Evolutionary conservation across 176 grass and related monocot genomes (phyloP).

Genomic region (Aegilops bicornis): DNA sequence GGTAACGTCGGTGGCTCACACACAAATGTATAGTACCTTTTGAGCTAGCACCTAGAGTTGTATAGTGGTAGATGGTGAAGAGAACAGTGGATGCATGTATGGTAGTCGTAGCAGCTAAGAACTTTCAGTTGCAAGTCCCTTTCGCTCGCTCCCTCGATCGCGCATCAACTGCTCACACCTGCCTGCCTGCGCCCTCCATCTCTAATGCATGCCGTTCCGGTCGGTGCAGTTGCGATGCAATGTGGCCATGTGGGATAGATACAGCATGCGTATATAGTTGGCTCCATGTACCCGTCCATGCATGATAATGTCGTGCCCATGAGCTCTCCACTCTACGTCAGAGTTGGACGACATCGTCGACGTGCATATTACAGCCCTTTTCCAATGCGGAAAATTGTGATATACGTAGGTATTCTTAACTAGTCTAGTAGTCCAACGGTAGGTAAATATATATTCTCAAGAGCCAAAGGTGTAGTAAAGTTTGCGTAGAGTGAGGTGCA

Average conservation of each 20-base stretch:
- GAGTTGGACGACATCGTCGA: no score
- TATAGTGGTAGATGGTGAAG: background rate
- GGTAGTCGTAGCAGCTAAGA: no score
- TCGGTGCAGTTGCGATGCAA: background rate
- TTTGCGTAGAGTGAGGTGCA: background rate
- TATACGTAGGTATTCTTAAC: no score
- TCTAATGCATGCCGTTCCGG: background rate
- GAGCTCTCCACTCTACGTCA: background rate
- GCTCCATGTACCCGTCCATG: background rate
- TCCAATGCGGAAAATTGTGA: no score
- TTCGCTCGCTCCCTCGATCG: background rate
- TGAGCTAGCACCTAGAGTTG: background rate
- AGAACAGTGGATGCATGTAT: background rate
- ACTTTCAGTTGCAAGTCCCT: conserved; percentile 42
- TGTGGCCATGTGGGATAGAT: background rate
- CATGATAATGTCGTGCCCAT: background rate
- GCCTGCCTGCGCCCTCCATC: background rate
- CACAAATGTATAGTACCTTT: no score
- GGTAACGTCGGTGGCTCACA: background rate
- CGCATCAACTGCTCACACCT: background rate
- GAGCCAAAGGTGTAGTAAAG: no score
- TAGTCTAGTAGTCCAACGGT: no score
- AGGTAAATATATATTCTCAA: no score
- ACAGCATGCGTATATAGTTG: background rate
- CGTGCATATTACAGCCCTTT: no score